Base-by-base conservation (phyloP, 2,329 filamentous ascomycete genomes). In the Byssothecium circinans region DNA sequence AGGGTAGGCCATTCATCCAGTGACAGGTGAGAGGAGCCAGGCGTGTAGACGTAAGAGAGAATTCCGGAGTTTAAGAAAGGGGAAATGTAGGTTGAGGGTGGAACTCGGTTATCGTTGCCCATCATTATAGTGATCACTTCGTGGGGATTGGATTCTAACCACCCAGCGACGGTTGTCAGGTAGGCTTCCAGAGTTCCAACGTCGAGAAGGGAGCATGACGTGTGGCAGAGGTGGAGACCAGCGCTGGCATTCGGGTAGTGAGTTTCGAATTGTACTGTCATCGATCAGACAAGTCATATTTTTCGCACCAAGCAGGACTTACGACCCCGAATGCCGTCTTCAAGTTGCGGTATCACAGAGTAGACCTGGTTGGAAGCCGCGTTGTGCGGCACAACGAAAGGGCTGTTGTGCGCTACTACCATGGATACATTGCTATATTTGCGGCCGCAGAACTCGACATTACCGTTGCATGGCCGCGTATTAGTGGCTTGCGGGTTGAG, bases 71-170 rank as follows among this genome's bases (percentile, higher is more conserved):
- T 74, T 65, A 88, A 76, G 55, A 96, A 86, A 27, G 83, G 84
- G 0, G 78, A 78, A 5, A 80, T 82, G 68, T 89, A 96, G 49
- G 80, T 79, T 4, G 69, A 71, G 1, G 87, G 76, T 4, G 76
- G 74, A n/a, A 85, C 84, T 65, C 87, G 88, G 72, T 91, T 62
- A 32, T 63, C 88, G 69, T 96, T 96, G 47, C 86, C 90, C 41
- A 96, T 84, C 15, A 96, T 77, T 54, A 96, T 85, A 1, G 89
- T 91, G 20, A 96, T 82, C 1, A 96, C 88, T 56, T 96, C 91
- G 73, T 89, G 92, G 0, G 90, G 91, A 58, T 96, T 84, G 0
- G 65, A 60, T 6, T 80, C 78, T 2, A 96, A 83, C 91, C 91
- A 96, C 35, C 75, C 68, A 29, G 78, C 78, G 11, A 96, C 87